Conservation (phyloP, 1,284 basidiomycete genomes). For the Amylostereum areolatum region DNA sequence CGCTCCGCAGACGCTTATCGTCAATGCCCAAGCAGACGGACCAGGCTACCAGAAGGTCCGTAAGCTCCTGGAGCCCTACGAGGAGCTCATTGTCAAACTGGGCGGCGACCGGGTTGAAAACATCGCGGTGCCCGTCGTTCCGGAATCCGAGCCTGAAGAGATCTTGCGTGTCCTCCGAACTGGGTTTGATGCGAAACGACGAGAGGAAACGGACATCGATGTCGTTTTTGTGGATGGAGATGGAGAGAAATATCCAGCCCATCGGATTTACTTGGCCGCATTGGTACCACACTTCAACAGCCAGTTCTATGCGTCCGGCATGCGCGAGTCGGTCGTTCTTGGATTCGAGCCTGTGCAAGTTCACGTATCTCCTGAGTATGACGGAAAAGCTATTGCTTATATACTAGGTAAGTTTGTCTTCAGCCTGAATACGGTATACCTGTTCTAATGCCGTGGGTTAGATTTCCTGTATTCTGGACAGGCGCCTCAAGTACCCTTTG, state of each 20-base stretch:
- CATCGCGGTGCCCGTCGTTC: constrained; percentile 5
- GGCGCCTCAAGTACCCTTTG: not conserved
- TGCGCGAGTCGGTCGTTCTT: not conserved
- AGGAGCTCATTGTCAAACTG: constrained; percentile 24
- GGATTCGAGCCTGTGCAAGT: constrained; percentile 15
- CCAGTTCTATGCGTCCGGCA: constrained; percentile 18
- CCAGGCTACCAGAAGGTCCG: constrained; percentile 20
- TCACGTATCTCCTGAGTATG: constrained; percentile 14
- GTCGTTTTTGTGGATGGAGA: constrained; percentile 22
- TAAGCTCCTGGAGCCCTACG: constrained; percentile 26
- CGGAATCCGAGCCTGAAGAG: constrained; percentile 11
- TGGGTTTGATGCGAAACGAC: constrained; percentile 23
- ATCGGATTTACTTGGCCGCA: constrained; percentile 26
- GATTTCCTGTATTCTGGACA: too few species aligned
- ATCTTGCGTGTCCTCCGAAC: constrained; percentile 15
- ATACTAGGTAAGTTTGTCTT: too few species aligned
- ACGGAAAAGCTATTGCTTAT: constrained; percentile 20
- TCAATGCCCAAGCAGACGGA: constrained; percentile 24
- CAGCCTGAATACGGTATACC: too few species aligned
- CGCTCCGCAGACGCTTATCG: constrained; percentile 24
- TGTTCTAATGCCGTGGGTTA: too few species aligned
- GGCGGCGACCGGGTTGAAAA: constrained; percentile 24
- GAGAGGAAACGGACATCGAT: constrained; percentile 21
- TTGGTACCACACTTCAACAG: constrained; percentile 22
- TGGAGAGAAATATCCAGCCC: constrained; percentile 20